phyloP scores from a whole-genome alignment of 345 rosid species.

The Nasturtium officinale region DNA sequence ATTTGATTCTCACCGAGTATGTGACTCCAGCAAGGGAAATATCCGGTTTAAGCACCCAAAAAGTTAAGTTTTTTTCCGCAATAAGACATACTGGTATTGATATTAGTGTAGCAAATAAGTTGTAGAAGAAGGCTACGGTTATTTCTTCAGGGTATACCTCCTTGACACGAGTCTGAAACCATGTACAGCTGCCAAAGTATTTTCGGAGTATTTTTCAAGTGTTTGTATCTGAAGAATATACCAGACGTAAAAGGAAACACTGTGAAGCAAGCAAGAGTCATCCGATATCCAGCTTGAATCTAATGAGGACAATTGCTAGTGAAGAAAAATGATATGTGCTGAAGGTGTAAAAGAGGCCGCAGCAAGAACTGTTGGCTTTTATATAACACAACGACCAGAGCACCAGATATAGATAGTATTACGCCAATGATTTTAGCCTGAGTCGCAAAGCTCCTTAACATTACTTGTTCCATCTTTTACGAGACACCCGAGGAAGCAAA shows the following conservation, averaged over 20 bases:
- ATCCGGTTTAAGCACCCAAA: slow-evolving; percentile 46
- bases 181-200: slow-evolving; percentile 6
- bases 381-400: slow-evolving; percentile 35
- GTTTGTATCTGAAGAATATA: slow-evolving; percentile 40
- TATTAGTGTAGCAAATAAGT: slow-evolving; percentile 36
- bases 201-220: no score
- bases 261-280: slow-evolving; percentile 33
- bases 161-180: slow-evolving; percentile 49
- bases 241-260: slow-evolving; percentile 30
- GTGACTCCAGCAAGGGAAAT: slow-evolving; percentile 38
- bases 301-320: background rate
- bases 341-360: slow-evolving; percentile 13
- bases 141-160: slow-evolving; percentile 48
- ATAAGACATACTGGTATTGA: slow-evolving; percentile 46
- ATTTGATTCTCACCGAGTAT: slow-evolving; percentile 47
- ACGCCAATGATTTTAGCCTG: slow-evolving; percentile 42
- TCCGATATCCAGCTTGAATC: slow-evolving; percentile 40
- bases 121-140: slow-evolving; percentile 37
- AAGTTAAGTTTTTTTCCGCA: slow-evolving; percentile 43
- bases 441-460: slow-evolving; percentile 32
- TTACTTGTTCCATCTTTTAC: slow-evolving; percentile 31
- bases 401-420: slow-evolving; percentile 39
- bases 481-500: background rate
- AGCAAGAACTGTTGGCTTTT: slow-evolving; percentile 31
- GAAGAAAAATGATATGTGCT: slow-evolving; percentile 2